Evolutionary conservation across 2,329 filamentous ascomycete species (phyloP).

Genomic region (Colletotrichum phormii): DNA sequence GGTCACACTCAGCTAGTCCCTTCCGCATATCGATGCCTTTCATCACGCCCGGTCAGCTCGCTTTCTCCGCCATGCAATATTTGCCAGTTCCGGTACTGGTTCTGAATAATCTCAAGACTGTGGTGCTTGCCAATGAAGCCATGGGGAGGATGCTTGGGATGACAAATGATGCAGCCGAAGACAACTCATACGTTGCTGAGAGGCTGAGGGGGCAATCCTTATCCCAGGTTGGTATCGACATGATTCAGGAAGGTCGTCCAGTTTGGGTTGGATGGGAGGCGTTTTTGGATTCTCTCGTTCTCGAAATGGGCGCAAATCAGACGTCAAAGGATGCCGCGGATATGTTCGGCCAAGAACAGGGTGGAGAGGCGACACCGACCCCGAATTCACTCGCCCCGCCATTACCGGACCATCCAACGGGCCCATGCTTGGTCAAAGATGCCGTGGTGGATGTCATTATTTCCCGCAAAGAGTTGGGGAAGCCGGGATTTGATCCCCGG

Average conservation of each 20-base stretch:
- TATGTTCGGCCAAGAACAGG: conserved; percentile 33
- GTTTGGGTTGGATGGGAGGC: conserved; percentile 70
- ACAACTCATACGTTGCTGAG: conserved; percentile 62
- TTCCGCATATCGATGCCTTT: conserved; percentile 56
- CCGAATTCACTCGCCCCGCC: conserved; percentile 39
- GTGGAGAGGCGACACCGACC: conserved; percentile 53
- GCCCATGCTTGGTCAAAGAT: conserved; percentile 59
- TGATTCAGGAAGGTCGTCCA: conserved; percentile 74
- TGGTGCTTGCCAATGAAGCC: conserved; percentile 80
- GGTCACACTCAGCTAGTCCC: conserved; percentile 51
- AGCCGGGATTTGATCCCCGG: conserved; percentile 49
- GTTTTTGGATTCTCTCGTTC: conserved; percentile 66
- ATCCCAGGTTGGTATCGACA: conserved; percentile 77
- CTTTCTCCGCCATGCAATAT: conserved; percentile 78
- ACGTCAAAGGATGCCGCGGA: conserved; percentile 29
- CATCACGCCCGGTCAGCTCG: conserved; percentile 65
- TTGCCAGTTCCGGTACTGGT: conserved; percentile 79
- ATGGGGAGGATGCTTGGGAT: conserved; percentile 77
- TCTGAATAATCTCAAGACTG: conserved; percentile 74
- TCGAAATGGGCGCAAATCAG: conserved; percentile 52
- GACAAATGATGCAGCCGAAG: conserved; percentile 53
- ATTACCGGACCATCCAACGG: conserved; percentile 39
- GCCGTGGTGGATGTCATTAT: conserved; percentile 77
- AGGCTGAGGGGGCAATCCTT: conserved; percentile 73
- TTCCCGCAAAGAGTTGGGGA: conserved; percentile 58